These are phyloP conservation scores for Sabuloglossum arenarium DNA, from an alignment of 495 filamentous ascomycete genomes.

Conservation along the genomic window DNA sequence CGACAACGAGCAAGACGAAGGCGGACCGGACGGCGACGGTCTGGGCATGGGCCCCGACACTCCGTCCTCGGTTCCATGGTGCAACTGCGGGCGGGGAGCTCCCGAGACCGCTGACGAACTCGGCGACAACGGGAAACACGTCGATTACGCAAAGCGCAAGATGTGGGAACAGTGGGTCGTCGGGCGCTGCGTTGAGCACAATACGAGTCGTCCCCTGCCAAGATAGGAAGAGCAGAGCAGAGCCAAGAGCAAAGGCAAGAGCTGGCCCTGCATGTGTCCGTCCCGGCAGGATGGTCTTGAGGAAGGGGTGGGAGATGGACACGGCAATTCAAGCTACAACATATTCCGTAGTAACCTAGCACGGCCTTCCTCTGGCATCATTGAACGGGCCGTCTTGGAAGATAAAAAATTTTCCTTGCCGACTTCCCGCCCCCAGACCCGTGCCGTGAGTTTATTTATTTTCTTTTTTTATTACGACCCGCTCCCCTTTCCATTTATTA, in stretches of 20 bases:
- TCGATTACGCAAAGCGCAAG: conserved; percentile 25
- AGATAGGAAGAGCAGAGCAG: neutral
- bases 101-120: conserved; percentile 25
- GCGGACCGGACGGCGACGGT: conserved; percentile 12
- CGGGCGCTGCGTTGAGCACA: neutral
- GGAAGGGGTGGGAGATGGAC: neutral
- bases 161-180: conserved; percentile 44
- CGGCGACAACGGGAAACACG: conserved; percentile 33
- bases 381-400: no score
- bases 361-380: no score
- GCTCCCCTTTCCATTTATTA: no score
- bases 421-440: no score
- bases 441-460: no score
- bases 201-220: neutral
- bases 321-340: neutral
- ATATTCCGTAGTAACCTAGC: no score
- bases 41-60: conserved; percentile 21
- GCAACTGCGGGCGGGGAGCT: conserved; percentile 20
- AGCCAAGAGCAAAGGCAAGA: no score
- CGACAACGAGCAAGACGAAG: conserved; percentile 11
- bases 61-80: conserved; percentile 24
- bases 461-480: no score
- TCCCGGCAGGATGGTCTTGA: neutral
- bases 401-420: no score
- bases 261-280: neutral